Evolutionary conservation across 345 rosid species (phyloP), one percentile per base, ranked within the genome.

Genomic region (Moricandia moricandioides): DNA sequence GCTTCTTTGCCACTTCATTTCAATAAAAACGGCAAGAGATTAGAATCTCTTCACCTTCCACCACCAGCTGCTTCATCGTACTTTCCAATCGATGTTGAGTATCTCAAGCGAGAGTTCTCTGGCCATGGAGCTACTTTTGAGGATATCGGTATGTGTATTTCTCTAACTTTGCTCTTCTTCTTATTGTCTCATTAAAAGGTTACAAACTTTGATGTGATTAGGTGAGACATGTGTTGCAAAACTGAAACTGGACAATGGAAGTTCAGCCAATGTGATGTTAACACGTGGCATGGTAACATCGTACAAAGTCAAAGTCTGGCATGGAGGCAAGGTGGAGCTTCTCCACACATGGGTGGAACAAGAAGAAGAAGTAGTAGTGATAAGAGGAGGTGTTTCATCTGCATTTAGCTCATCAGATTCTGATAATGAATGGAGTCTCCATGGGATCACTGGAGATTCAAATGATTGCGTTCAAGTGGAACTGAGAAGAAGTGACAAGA

Each of bases 111-210:
- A 67, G 94, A 91, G 67, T 88, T 91, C 76, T 83, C 90, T 72
- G 94, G 91, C 16, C 96, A 86, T 70, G 97, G 97, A 62, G 89
- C 91, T 61, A 83, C 86, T 64, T 91, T 93, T 27, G 85, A 91
- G 69, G 82, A 80, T 17, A 78, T 91, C 1, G 89, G 86, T n/a
- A 72, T 47, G 27, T 8, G 27, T 8, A 30, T 8, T 33, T 39
- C 35, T 62, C 1, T 11, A 29, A 0, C 3, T 69, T 31, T n/a
- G 54, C 6, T 72, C 52, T 62, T 45, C 14, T 17, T 10, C 61
- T 49, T 14, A 4, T 52, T 26, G 16, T 58, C 37, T 12, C 17
- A 58, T 6, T 5, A 29, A 10, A 60, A n/a, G 59, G 27, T 76
- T 62, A 54, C 64, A 30, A n/a, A 31, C 14, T 70, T 45, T 65